These are phyloP conservation scores for Phyllosticta citrichinensis DNA, from an alignment of 2,329 filamentous ascomycete species.

Conservation along the genomic window DNA sequence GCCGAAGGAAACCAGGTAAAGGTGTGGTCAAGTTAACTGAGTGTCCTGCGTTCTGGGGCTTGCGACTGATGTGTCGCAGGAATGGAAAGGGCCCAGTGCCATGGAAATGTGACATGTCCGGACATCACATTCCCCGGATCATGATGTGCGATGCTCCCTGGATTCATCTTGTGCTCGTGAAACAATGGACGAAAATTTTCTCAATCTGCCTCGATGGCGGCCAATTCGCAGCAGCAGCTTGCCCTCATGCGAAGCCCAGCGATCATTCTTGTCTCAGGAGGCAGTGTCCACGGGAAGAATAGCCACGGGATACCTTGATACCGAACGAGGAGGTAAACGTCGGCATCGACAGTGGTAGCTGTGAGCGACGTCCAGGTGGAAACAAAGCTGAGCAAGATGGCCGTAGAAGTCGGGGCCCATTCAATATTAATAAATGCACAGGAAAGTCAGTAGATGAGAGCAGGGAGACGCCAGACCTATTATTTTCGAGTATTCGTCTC, in stretches of 20 bases:
- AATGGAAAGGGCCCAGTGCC: slow-evolving; percentile 1
- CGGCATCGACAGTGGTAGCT: not conserved
- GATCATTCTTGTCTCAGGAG: not conserved
- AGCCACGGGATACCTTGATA: not conserved
- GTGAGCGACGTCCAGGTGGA: not conserved
- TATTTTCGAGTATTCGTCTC: slow-evolving; percentile 4
- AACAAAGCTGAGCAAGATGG: not conserved
- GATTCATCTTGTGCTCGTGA: not conserved
- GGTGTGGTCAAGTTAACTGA: not conserved
- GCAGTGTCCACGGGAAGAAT: not conserved
- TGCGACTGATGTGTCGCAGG: not conserved
- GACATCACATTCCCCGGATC: not conserved
- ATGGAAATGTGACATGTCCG: not conserved
- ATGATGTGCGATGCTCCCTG: not conserved
- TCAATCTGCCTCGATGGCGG: not conserved
- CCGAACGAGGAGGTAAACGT: not conserved
- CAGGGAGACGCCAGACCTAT: slow-evolving; percentile 1
- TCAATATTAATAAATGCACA: not conserved
- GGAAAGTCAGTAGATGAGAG: not conserved
- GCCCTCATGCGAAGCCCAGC: not conserved
- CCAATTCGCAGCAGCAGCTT: not conserved
- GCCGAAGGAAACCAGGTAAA: not conserved
- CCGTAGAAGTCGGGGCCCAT: not conserved
- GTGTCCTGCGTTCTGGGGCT: not conserved
- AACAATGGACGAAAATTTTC: not conserved